These are phyloP conservation scores for Fusarium burgessii DNA, from an alignment of 2,329 filamentous ascomycete species.

Conservation along the genomic window DNA sequence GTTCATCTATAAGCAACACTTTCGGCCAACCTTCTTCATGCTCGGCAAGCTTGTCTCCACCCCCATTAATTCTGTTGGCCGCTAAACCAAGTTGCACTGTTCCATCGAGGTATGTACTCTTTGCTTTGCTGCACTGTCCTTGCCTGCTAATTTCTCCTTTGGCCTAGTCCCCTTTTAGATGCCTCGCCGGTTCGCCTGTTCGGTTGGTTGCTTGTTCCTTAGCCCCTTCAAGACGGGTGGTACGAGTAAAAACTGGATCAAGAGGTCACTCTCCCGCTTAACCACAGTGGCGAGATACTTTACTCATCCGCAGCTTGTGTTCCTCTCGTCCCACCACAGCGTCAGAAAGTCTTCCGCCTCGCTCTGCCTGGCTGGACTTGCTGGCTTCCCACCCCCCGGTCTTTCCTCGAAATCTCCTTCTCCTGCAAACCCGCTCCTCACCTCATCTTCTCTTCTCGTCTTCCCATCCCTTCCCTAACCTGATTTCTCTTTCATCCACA, in stretches of 20 bases:
- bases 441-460: conserved; percentile 35
- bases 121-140: conserved; percentile 23
- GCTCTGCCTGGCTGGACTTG: background rate
- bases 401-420: conserved; percentile 43
- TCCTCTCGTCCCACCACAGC: conserved; percentile 25
- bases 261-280: conserved; percentile 1
- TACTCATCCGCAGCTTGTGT: background rate
- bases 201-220: conserved; percentile 31
- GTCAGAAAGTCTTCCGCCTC: conserved; percentile 12
- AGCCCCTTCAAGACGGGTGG: conserved; percentile 21
- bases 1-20: background rate
- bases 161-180: conserved; percentile 36
- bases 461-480: conserved; percentile 30
- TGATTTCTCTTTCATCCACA: conserved; percentile 33
- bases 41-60: background rate
- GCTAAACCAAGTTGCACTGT: conserved; percentile 14
- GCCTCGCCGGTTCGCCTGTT: conserved; percentile 29
- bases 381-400: conserved; percentile 26
- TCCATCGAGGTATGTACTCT: background rate
- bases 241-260: conserved; percentile 28
- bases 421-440: conserved; percentile 37
- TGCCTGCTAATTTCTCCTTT: conserved; percentile 42
- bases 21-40: conserved; percentile 2
- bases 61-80: background rate
- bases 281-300: background rate